These are phyloP conservation scores for Lipomyces sp. DNA, from an alignment of 805 yeast species.

Conservation along the genomic window DNA sequence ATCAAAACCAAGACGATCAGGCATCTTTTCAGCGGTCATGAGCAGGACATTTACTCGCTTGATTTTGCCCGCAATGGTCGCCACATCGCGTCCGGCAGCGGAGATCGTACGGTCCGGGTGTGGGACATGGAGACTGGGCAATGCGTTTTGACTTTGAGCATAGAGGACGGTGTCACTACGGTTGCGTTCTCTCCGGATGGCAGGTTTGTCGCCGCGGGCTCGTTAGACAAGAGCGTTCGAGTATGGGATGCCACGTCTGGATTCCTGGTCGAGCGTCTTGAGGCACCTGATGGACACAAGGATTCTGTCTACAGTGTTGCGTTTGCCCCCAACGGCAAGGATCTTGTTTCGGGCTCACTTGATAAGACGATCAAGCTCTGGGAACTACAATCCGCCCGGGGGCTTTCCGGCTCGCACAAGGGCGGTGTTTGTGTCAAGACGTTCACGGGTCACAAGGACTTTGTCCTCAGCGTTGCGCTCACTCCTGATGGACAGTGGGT, in stretches of 20 bases:
- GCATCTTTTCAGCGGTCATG: slow-evolving; percentile 84
- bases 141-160: slow-evolving; percentile 83
- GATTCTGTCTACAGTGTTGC: slow-evolving; percentile 96
- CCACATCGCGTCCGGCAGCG: slow-evolving; percentile 91
- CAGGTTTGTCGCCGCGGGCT: slow-evolving; percentile 91
- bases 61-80: slow-evolving; percentile 95
- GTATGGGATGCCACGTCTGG: slow-evolving; percentile 97
- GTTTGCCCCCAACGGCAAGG: slow-evolving; percentile 87
- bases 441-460: slow-evolving; percentile 94
- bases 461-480: slow-evolving; percentile 89
- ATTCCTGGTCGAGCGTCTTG: slow-evolving; percentile 86
- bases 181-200: slow-evolving; percentile 98
- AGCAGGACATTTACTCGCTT: slow-evolving; percentile 94
- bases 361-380: slow-evolving; percentile 96
- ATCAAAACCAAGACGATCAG: slow-evolving; percentile 82
- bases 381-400: slow-evolving; percentile 69
- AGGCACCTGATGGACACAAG: slow-evolving; percentile 93
- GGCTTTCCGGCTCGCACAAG: slow-evolving; percentile 47
- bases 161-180: slow-evolving; percentile 98
- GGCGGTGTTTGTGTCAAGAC: slow-evolving; percentile 78
- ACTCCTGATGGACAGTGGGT: slow-evolving; percentile 92
- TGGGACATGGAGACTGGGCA: slow-evolving; percentile 94
- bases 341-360: slow-evolving; percentile 91
- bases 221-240: slow-evolving; percentile 90
- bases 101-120: slow-evolving; percentile 93